Evolutionary conservation across 345 rosid species (phyloP).

Genomic region (Eucalyptus camaldulensis): DNA sequence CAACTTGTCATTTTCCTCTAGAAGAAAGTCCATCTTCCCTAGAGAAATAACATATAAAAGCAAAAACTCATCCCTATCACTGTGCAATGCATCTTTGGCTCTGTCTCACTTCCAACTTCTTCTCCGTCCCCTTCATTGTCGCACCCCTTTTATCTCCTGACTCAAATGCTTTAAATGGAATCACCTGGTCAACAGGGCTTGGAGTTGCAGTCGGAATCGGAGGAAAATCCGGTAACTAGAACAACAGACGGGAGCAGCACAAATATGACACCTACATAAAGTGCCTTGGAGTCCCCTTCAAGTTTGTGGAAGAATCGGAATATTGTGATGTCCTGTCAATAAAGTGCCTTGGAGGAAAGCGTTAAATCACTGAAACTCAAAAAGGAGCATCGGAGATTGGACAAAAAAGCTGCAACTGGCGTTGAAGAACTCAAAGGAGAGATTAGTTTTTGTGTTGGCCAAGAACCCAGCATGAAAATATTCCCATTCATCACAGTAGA

Average conservation of each 20-base stretch:
- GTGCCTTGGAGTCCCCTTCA: too few relatives aligned
- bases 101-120: neutral
- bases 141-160: neutral
- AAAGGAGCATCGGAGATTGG: neutral
- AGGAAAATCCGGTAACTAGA: neutral
- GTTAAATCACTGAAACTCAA: neutral
- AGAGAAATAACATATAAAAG: neutral
- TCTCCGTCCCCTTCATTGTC: slow-evolving; percentile 1
- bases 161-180: neutral
- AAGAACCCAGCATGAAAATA: neutral
- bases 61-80: neutral
- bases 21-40: neutral
- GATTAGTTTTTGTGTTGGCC: neutral
- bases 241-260: neutral
- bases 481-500: too few relatives aligned
- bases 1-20: neutral
- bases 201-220: neutral
- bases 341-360: neutral
- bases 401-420: neutral
- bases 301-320: neutral
- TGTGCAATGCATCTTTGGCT: neutral
- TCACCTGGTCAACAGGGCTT: neutral
- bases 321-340: neutral
- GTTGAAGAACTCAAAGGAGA: neutral
- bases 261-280: too few relatives aligned